Evolutionary conservation across 176 grass and related monocot species (phyloP).

Genomic region (Rhynchospora pubera): DNA sequence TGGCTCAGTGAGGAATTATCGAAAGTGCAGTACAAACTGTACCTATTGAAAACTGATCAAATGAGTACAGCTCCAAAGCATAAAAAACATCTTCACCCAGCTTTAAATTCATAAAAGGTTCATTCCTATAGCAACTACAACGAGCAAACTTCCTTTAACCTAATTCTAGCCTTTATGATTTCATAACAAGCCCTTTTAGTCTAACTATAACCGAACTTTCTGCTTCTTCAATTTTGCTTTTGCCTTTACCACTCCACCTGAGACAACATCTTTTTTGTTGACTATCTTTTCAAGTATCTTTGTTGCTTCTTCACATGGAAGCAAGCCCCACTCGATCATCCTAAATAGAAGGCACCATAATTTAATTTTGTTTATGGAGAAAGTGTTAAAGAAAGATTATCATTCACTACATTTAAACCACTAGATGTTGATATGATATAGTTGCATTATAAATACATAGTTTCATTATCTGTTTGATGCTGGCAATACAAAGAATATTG

Average conservation of each 20-base stretch:
- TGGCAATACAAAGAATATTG: not conserved
- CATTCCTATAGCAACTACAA: not conserved
- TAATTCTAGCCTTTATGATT: not conserved
- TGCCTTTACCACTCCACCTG: not conserved
- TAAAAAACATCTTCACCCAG: not conserved
- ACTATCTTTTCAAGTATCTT: not conserved
- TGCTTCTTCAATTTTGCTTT: slow-evolving; percentile 8
- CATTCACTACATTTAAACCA: not conserved
- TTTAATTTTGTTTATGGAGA: not conserved
- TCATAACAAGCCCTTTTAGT: not conserved
- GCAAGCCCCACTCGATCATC: slow-evolving; percentile 25
- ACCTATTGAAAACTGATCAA: not conserved
- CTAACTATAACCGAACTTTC: not conserved
- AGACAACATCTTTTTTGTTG: not conserved
- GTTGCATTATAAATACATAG: not conserved
- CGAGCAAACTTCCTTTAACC: not conserved
- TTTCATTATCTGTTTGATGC: not conserved
- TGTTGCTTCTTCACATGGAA: slow-evolving; percentile 8
- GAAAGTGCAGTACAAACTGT: not conserved
- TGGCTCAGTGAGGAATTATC: not conserved
- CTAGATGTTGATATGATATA: not conserved
- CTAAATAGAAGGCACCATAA: not conserved
- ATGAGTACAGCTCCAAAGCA: not conserved
- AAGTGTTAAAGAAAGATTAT: not conserved
- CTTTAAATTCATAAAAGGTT: not conserved